A percentile compares a stretch with the other conserved stretches of the same genome.
Evolutionary conservation across 441 rosid genomes (phyloP).

Genomic region (Pelargonium fulgidum): DNA sequence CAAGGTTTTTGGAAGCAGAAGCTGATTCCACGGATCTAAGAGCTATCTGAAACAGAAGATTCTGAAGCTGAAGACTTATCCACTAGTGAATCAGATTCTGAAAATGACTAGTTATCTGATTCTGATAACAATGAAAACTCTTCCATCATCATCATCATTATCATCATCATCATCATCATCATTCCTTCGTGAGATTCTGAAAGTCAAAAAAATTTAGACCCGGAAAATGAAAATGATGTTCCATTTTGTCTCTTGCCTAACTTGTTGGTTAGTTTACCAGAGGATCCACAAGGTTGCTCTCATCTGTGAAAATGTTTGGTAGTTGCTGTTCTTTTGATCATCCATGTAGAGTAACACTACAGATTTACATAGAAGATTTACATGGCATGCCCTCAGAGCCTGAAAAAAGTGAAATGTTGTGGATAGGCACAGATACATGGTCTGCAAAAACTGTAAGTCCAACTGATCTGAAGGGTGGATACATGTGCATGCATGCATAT

Average conservation of each 20-base stretch:
- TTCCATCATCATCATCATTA: neutral
- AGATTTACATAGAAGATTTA: neutral
- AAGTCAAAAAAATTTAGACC: neutral
- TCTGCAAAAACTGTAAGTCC: no score
- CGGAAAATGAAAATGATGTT: neutral
- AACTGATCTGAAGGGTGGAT: no score
- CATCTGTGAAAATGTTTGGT: neutral
- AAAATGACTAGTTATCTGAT: conserved; percentile 17
- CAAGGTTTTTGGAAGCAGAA: conserved; percentile 29
- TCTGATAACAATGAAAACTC: conserved; percentile 13
- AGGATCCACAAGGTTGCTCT: neutral
- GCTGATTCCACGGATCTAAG: conserved; percentile 26
- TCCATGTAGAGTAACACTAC: neutral
- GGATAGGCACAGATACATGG: no score
- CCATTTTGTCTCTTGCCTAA: neutral
- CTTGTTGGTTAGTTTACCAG: neutral
- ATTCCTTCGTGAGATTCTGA: neutral
- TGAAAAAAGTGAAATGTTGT: no score
- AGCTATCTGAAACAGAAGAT: conserved; percentile 31
- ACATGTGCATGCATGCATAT: no score
- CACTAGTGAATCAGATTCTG: conserved; percentile 33
- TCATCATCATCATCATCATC: neutral
- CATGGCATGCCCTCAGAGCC: no score
- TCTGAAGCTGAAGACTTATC: conserved; percentile 24
- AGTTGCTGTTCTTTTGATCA: neutral